phyloP scores from a whole-genome alignment of 352 stramenopile species.

The Phytophthora idaei region DNA sequence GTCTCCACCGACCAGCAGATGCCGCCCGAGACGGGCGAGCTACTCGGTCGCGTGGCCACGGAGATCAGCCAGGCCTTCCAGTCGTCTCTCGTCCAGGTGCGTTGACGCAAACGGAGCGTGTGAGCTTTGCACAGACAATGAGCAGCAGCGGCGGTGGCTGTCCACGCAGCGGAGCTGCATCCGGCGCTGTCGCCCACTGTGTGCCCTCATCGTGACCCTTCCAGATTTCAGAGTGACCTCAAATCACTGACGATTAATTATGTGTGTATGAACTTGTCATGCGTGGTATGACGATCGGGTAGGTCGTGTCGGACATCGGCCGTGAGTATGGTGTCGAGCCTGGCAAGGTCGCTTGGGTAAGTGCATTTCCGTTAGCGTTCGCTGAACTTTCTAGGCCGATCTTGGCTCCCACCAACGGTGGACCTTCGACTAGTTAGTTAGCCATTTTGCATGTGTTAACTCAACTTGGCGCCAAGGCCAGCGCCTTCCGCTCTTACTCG shows the following conservation, averaged over 20 bases:
- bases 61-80: slow-evolving; percentile 49
- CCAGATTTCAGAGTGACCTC: slow-evolving; percentile 24
- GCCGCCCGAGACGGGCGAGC: slow-evolving; percentile 28
- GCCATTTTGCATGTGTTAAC: slow-evolving; percentile 37
- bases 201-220: slow-evolving; percentile 9
- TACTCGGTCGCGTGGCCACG: slow-evolving; percentile 37
- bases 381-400: slow-evolving; percentile 34
- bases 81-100: slow-evolving; percentile 42
- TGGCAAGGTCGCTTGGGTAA: slow-evolving; percentile 38
- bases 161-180: neutral
- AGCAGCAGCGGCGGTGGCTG: neutral
- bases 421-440: slow-evolving; percentile 42
- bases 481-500: slow-evolving; percentile 16
- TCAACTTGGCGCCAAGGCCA: slow-evolving; percentile 8
- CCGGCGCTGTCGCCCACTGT: neutral
- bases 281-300: slow-evolving; percentile 17
- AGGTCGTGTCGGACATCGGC: slow-evolving; percentile 48
- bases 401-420: slow-evolving; percentile 29
- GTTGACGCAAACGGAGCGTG: slow-evolving; percentile 7
- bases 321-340: slow-evolving; percentile 44
- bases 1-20: slow-evolving; percentile 22
- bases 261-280: slow-evolving; percentile 25
- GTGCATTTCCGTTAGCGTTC: slow-evolving; percentile 17
- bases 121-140: neutral
- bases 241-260: slow-evolving; percentile 42